A percentile compares a stretch with the other conserved stretches of the same genome.
These are phyloP conservation scores for Verticillium isaacii DNA, from an alignment of 2,329 filamentous ascomycete genomes.

Conservation along the genomic window DNA sequence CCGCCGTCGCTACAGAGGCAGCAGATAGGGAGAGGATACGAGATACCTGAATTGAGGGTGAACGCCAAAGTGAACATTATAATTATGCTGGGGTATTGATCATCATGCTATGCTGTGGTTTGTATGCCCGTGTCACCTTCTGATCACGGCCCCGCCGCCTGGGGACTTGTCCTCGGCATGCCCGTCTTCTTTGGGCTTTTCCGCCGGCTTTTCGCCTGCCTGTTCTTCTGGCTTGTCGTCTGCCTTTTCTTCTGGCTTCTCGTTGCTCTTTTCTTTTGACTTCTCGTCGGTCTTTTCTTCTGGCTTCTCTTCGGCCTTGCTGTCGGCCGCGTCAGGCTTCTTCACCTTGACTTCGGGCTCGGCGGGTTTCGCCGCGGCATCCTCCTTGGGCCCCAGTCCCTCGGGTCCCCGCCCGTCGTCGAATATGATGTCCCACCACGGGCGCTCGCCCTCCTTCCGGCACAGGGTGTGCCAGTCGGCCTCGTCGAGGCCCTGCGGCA, in stretches of 20 bases:
- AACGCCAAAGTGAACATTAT: background rate
- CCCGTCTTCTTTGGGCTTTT: background rate
- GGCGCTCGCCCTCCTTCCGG: constrained; percentile 14
- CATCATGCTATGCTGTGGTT: background rate
- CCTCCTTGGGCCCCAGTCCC: background rate
- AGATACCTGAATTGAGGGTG: background rate
- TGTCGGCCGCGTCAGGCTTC: background rate
- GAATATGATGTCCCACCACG: constrained; percentile 27
- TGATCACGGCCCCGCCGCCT: background rate
- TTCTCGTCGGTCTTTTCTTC: background rate
- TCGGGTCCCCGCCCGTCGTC: constrained; percentile 16
- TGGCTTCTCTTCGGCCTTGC: background rate
- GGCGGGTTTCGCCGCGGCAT: background rate
- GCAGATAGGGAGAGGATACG: background rate
- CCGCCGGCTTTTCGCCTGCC: background rate
- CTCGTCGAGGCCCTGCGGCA: constrained; percentile 2
- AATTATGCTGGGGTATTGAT: background rate
- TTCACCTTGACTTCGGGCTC: background rate
- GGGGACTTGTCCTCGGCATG: background rate
- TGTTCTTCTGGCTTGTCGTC: background rate
- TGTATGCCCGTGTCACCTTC: background rate
- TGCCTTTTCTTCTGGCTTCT: no score
- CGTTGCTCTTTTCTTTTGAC: background rate
- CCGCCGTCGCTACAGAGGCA: background rate
- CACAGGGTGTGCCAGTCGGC: constrained; percentile 15